Conservation (phyloP, 345 rosid species). For the Rhodamnia argentea region DNA sequence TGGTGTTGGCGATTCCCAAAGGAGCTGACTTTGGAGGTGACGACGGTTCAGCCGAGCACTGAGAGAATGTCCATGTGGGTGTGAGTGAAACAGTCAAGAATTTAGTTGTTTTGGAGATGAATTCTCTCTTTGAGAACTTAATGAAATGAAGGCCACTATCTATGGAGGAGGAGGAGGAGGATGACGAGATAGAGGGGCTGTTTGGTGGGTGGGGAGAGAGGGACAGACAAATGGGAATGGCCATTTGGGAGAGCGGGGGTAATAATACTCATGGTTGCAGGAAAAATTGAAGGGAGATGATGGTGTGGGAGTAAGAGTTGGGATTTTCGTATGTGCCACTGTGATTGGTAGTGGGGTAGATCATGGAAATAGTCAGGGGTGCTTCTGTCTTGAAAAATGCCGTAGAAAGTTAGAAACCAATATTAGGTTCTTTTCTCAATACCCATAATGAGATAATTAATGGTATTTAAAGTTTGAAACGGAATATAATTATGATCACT, state of each 20-base stretch:
- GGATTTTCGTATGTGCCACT: not conserved
- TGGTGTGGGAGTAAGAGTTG: constrained; percentile 23
- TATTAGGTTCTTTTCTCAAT: too few species aligned
- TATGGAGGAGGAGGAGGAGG: constrained; percentile 5
- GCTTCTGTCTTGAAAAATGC: not conserved
- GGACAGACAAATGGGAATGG: constrained; percentile 23
- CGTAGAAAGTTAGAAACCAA: too few species aligned
- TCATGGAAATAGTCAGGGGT: not conserved
- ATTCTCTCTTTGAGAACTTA: constrained; percentile 36
- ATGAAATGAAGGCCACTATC: constrained; percentile 9
- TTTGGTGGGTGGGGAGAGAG: constrained; percentile 27
- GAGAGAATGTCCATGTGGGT: constrained; percentile 22
- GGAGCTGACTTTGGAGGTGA: constrained; percentile 32
- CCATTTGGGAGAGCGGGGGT: constrained; percentile 36
- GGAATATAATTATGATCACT: too few species aligned
- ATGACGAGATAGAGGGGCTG: constrained; percentile 6
- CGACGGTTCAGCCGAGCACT: constrained; percentile 45
- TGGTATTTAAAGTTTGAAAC: too few species aligned
- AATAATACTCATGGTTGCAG: constrained; percentile 17
- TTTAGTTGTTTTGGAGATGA: constrained; percentile 33
- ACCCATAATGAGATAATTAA: too few species aligned
- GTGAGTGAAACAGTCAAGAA: constrained; percentile 28
- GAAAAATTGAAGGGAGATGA: constrained; percentile 20
- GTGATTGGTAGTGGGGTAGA: not conserved
- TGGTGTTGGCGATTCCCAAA: constrained; percentile 58